Conservation (phyloP, 2,329 filamentous ascomycete genomes). For the Rhinocladiella similis region DNA sequence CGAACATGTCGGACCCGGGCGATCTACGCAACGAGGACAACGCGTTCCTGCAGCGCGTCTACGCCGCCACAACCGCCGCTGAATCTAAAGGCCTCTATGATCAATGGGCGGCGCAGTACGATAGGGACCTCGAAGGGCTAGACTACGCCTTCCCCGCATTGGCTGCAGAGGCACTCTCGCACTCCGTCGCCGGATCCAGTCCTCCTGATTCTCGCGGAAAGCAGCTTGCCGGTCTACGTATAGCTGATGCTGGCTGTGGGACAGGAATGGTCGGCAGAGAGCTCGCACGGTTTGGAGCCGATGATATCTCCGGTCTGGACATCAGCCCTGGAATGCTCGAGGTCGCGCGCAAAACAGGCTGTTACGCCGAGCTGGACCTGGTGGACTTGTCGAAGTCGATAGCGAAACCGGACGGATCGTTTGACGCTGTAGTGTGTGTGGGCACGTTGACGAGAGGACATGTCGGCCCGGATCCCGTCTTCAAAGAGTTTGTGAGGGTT, state of each 20-base stretch:
- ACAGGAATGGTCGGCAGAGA: conserved; percentile 55
- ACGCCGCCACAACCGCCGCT: conserved; percentile 36
- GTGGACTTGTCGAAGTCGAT: conserved; percentile 51
- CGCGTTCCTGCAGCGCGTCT: conserved; percentile 38
- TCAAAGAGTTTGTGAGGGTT: conserved; percentile 54
- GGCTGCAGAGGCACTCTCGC: conserved; percentile 36
- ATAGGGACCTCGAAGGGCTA: conserved; percentile 42
- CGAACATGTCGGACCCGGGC: too few relatives aligned
- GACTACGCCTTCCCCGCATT: conserved; percentile 45
- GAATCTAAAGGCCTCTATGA: conserved; percentile 46
- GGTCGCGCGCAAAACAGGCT: conserved; percentile 50
- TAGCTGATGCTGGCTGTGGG: conserved; percentile 59
- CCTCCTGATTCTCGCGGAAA: background rate
- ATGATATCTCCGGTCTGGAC: conserved; percentile 55
- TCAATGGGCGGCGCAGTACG: conserved; percentile 48
- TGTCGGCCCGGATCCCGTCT: conserved; percentile 49
- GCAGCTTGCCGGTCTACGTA: conserved; percentile 30
- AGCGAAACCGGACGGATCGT: conserved; percentile 40
- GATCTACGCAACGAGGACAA: conserved; percentile 24
- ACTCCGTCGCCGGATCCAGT: background rate
- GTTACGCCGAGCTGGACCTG: conserved; percentile 47
- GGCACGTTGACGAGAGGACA: conserved; percentile 59
- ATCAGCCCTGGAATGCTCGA: conserved; percentile 55
- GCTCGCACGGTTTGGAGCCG: conserved; percentile 45
- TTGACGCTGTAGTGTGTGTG: conserved; percentile 55